These are phyloP conservation scores for Leptographium wingfieldii DNA, from an alignment of 2,329 filamentous ascomycete species.

Conservation along the genomic window DNA sequence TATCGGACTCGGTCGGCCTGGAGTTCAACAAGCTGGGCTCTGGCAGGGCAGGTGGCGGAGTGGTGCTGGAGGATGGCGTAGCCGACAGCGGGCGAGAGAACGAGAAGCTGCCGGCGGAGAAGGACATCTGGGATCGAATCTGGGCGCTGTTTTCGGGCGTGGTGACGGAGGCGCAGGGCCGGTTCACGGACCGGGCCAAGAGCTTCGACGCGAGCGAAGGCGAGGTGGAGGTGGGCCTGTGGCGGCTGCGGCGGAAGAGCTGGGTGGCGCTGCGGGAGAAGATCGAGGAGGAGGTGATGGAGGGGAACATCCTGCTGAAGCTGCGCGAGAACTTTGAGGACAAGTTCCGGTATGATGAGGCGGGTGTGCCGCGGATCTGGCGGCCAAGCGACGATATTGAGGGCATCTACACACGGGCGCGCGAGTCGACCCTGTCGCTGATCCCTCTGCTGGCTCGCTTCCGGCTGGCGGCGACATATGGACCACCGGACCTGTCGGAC, in stretches of 20 bases:
- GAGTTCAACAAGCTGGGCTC: constrained; percentile 96
- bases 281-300: constrained; percentile 96
- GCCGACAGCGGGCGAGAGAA: constrained; percentile 29
- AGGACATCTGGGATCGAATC: constrained; percentile 89
- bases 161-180: constrained; percentile 70
- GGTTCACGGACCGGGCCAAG: constrained; percentile 78
- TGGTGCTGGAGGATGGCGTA: constrained; percentile 26
- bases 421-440: constrained; percentile 81
- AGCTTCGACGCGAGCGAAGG: constrained; percentile 88
- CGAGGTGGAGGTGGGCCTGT: constrained; percentile 84
- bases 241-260: constrained; percentile 84
- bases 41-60: constrained; percentile 63
- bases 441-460: constrained; percentile 85
- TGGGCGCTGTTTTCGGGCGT: constrained; percentile 77
- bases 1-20: constrained; percentile 76
- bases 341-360: constrained; percentile 96
- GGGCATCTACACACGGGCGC: constrained; percentile 80
- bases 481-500: constrained; percentile 65
- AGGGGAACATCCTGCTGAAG: constrained; percentile 91
- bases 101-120: constrained; percentile 58
- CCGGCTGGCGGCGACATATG: constrained; percentile 59
- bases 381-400: constrained; percentile 94
- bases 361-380: constrained; percentile 92
- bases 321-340: constrained; percentile 97
- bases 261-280: constrained; percentile 84